Conservation (phyloP, 768 basidiomycete species). For the Lactarius pseudohatsudake region DNA sequence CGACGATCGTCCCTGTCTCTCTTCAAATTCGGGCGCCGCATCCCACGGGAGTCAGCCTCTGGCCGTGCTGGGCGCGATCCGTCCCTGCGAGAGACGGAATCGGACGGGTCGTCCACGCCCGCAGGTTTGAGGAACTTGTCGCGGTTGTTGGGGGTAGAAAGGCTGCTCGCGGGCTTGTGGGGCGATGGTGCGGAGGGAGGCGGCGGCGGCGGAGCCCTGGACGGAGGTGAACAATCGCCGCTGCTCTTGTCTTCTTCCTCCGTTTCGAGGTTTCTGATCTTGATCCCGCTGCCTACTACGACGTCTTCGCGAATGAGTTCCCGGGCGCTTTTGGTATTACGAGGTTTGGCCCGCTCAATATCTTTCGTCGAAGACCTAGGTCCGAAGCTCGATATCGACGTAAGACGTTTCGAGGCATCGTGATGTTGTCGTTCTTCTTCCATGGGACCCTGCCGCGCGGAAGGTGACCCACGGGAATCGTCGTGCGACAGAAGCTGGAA, state of each 20-base stretch:
- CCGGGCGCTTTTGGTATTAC: conserved; percentile 17
- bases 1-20: conserved; percentile 21
- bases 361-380: conserved; percentile 12
- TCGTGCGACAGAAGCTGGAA: conserved; percentile 12
- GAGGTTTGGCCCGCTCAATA: conserved; percentile 11
- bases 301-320: conserved; percentile 22
- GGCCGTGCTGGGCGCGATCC: conserved; percentile 13
- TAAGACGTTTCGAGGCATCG: conserved; percentile 22
- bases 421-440: background rate
- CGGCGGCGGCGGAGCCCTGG: background rate
- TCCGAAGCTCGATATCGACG: conserved; percentile 25
- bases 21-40: conserved; percentile 20
- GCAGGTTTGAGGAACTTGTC: conserved; percentile 22
- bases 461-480: conserved; percentile 22
- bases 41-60: background rate
- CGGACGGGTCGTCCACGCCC: conserved; percentile 23
- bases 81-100: conserved; percentile 7
- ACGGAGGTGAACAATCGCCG: conserved; percentile 4
- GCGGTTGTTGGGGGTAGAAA: background rate
- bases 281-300: conserved; percentile 5
- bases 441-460: conserved; percentile 11
- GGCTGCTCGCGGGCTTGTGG: background rate
- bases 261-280: conserved; percentile 1
- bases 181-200: conserved; percentile 4
- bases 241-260: conserved; percentile 1